Conservation (phyloP, 176 grass and related monocot species). For the Avena insularis region DNA sequence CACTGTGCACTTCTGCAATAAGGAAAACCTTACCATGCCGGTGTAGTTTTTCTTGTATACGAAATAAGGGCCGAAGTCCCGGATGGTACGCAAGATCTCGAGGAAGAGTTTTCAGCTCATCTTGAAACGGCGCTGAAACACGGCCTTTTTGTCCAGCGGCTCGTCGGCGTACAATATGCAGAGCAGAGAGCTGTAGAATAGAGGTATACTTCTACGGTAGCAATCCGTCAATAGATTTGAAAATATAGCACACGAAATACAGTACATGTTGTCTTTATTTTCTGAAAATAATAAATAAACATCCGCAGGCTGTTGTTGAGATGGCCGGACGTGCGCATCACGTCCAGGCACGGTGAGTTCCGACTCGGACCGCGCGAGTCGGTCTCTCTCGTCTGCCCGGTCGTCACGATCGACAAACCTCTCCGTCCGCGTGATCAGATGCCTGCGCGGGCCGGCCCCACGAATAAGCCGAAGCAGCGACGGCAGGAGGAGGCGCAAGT, state of each 20-base stretch:
- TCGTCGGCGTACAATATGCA: no score
- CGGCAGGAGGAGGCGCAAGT: neutral
- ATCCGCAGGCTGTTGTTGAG: neutral
- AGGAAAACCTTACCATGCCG: no score
- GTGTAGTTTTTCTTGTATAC: no score
- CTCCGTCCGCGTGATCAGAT: neutral
- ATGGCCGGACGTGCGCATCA: neutral
- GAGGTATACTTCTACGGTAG: neutral
- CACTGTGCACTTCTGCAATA: no score
- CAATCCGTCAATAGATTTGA: neutral
- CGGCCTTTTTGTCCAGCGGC: no score
- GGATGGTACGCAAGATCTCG: no score
- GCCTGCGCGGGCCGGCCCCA: neutral
- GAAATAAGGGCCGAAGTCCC: no score
- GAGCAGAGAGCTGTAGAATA: neutral
- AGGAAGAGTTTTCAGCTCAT: no score
- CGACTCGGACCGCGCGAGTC: neutral
- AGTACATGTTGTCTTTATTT: neutral
- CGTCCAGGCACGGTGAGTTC: neutral
- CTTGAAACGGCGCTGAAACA: no score
- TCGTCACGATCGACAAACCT: neutral
- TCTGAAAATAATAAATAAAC: neutral
- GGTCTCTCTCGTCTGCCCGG: neutral
- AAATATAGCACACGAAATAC: neutral
- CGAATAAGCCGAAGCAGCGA: constrained; percentile 32